Base-by-base conservation (phyloP, 345 rosid genomes). In the Populus euphratica region DNA sequence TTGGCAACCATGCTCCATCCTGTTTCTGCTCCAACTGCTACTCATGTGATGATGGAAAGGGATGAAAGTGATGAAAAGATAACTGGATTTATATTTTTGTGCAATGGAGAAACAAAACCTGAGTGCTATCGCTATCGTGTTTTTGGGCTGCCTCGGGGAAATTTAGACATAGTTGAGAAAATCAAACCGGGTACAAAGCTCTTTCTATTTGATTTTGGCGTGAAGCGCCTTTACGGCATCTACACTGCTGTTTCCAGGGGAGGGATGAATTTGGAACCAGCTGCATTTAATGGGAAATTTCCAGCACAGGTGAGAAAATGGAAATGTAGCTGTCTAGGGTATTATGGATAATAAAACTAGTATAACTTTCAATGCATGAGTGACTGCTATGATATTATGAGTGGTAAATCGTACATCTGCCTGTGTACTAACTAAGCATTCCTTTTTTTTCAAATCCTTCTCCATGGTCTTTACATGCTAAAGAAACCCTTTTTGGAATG, bases 101-200 rank as follows among this genome's bases (percentile, higher is more conserved):
- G 87, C 36, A 85, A 50, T 82, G 75, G 52, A 31, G 50, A 21
- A 70, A 81, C 85, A 11, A 85, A 85, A 72, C 77, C 79, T 0
- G 81, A 81, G 63, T 81, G 85, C 70, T 84, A 47, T 54, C 72
- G 21, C 49, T 73, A 85, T 50, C 87, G 83, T 76, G 87, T 85
- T 74, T 81, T 85, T 3, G 87, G 87, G 35, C 74, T 81, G 27
- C 83, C 83, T 5, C 31, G 21, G 23, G 83, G 79, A 50, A 52
- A 76, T 67, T 17, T 76, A 56, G 81, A 79, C 33, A 44, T 63
- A n/a, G 83, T 77, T 10, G 49, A 65, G 74, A 81, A 81, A 74
- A 75, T 84, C 50, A 59, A 78, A 61, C 54, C 69, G 0, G 83
- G 87, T 38, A 63, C 68, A 18, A 81, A 76, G 33, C 79, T 81